Percentiles rank a stretch among this genome's conserved stretches.
phyloP scores from a whole-genome alignment of 495 filamentous ascomycete genomes.

The Aspergillus leporis region DNA sequence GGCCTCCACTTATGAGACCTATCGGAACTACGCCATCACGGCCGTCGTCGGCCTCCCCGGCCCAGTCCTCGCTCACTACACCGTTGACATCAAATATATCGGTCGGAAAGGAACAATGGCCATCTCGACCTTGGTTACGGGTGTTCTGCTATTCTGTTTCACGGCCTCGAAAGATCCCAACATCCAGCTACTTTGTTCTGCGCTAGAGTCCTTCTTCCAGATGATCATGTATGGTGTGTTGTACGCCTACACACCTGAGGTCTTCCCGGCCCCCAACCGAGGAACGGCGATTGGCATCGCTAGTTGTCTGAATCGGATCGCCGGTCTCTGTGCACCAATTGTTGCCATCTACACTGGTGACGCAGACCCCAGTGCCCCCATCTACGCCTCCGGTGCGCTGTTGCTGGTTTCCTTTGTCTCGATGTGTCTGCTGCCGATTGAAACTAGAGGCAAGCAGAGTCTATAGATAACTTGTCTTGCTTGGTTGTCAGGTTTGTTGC shows the following conservation, averaged over 20 bases:
- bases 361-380: conserved; percentile 46
- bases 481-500: no score
- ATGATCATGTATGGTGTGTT: conserved; percentile 66
- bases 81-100: conserved; percentile 59
- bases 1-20: conserved; percentile 49
- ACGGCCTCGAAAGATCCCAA: conserved; percentile 49
- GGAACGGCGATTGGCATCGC: conserved; percentile 60
- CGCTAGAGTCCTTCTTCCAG: conserved; percentile 60
- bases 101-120: conserved; percentile 63
- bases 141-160: conserved; percentile 59
- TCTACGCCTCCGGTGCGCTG: conserved; percentile 53
- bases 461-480: conserved; percentile 28
- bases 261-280: conserved; percentile 59
- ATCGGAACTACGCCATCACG: conserved; percentile 63
- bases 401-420: conserved; percentile 53
- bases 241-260: conserved; percentile 62
- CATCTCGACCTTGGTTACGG: conserved; percentile 53
- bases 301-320: conserved; percentile 57
- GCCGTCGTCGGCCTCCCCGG: conserved; percentile 60
- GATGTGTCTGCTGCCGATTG: conserved; percentile 54
- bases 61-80: conserved; percentile 54
- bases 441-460: conserved; percentile 52
- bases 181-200: conserved; percentile 52
- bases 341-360: conserved; percentile 52
- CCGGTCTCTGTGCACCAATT: conserved; percentile 58